Base-by-base conservation (phyloP, 2,329 filamentous ascomycete species). In the Ceratocystis cubensis region DNA sequence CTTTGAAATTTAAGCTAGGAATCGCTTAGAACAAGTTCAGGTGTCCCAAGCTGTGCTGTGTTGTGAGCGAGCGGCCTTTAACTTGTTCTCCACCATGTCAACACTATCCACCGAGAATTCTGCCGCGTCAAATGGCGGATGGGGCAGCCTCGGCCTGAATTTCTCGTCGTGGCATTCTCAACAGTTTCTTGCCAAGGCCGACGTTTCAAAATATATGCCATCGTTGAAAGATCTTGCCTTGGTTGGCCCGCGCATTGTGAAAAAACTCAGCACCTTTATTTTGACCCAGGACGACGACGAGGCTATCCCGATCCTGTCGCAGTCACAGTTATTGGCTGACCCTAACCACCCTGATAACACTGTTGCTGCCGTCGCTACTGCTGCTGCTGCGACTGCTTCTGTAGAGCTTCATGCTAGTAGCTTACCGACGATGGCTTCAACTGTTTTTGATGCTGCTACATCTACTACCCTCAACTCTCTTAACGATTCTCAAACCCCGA, bases 211-310 rank as follows among this genome's bases (percentile, higher is more conserved):
- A 70, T 81, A 83, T 74, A 78, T 82, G 61, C 86, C 87, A 1
- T 85, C 85, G 10, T 76, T 88, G 20, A 84, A 84, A 73, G 87
- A 90, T 71, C 77, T 92, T 61, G 80, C 89, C 69, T 80, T 84
- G 74, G 87, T 84, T 20, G 82, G 88, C 3, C 88, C 88, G 63
- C 81, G 88, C 67, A 84, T 91, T 72, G 81, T 89, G 41, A 85
- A 82, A 75, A 86, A 84, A 73, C 79, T 88, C 46, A 84, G 86
- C 63, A 84, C 82, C n/a, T 82, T 87, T 70, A 80, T 85, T 66
- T 77, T 81, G 45, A 64, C 61, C 10, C 48, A 53, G 13, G 61
- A 64, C n/a, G 61, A 64, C 53, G 45, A 64, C 41, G 30, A 46
- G 37, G 37, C 37, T 20, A 67, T 46, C 53, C 67, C 46, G 70